A percentile compares a stretch with the other conserved stretches of the same genome.
Evolutionary conservation across 148 eudicot species (phyloP).

Genomic region (Persicaria maculosa): DNA sequence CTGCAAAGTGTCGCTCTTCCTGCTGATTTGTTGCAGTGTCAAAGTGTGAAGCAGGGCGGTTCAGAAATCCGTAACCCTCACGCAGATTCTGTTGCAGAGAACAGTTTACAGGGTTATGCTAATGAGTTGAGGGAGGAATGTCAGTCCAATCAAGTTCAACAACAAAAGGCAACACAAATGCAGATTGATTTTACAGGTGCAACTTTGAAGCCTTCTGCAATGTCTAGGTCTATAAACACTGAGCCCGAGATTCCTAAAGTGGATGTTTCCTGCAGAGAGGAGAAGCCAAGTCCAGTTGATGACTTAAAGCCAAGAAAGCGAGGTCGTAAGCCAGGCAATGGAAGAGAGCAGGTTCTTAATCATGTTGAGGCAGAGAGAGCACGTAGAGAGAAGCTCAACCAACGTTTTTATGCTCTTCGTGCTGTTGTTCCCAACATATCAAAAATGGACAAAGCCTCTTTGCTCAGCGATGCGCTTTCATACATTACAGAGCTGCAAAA

Average conservation of each 20-base stretch:
- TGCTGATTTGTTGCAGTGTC: conserved; percentile 34
- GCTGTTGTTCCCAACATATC: conserved; percentile 56
- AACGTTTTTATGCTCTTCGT: conserved; percentile 38
- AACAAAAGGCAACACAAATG: conserved; percentile 47
- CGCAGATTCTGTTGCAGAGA: conserved; percentile 1
- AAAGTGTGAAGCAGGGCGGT: conserved; percentile 25
- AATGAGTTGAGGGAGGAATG: conserved; percentile 46
- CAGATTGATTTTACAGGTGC: conserved; percentile 72
- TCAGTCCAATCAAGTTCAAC: conserved; percentile 28
- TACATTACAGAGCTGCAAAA: conserved; percentile 54
- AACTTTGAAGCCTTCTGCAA: conserved; percentile 33
- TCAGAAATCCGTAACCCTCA: conserved; percentile 37
- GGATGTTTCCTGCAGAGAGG: background rate
- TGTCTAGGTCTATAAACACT: conserved; percentile 24
- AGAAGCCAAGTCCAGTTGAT: conserved; percentile 28
- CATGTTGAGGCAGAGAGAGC: conserved; percentile 57
- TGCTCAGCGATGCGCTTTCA: conserved; percentile 44
- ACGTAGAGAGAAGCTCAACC: conserved; percentile 53
- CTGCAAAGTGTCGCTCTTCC: conserved; percentile 32
- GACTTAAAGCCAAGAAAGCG: conserved; percentile 60
- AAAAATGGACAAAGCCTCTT: conserved; percentile 61
- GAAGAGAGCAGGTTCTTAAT: conserved; percentile 54
- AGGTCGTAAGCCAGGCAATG: conserved; percentile 61
- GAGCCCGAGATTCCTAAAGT: conserved; percentile 72
- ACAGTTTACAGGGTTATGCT: conserved; percentile 26